These are phyloP conservation scores for Helminthosporium solani DNA, from an alignment of 2,329 filamentous ascomycete genomes.

Conservation along the genomic window DNA sequence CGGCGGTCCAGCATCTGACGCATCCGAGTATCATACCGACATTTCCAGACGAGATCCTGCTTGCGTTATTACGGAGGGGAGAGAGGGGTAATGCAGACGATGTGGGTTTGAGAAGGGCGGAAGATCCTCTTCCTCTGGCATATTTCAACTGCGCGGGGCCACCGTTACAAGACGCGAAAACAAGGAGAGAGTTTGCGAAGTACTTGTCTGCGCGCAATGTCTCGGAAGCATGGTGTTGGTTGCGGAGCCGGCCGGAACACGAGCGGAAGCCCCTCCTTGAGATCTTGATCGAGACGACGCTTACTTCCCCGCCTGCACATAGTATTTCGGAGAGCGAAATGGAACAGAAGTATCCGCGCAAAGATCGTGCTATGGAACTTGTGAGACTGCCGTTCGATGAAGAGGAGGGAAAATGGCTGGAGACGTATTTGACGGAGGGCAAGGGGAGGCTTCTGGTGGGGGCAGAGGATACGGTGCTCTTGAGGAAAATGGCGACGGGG, in stretches of 20 bases:
- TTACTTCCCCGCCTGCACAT: slow-evolving; percentile 18
- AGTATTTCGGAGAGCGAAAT: slow-evolving; percentile 13
- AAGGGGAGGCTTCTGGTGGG: slow-evolving; percentile 64
- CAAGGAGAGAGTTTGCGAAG: slow-evolving; percentile 67
- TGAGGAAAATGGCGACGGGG: slow-evolving; percentile 70
- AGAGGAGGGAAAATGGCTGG: slow-evolving; percentile 73
- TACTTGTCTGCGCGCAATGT: slow-evolving; percentile 68
- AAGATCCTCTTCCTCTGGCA: slow-evolving; percentile 61
- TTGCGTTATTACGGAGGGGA: slow-evolving; percentile 56
- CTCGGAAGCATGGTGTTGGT: slow-evolving; percentile 72
- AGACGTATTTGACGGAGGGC: slow-evolving; percentile 64
- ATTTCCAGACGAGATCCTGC: slow-evolving; percentile 80
- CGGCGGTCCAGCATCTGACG: slow-evolving; percentile 71
- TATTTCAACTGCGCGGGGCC: slow-evolving; percentile 79
- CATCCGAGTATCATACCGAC: slow-evolving; percentile 78
- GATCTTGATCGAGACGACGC: slow-evolving; percentile 55
- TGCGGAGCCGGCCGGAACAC: slow-evolving; percentile 62
- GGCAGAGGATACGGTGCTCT: slow-evolving; percentile 71
- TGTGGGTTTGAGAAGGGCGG: neutral
- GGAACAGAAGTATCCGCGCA: slow-evolving; percentile 36
- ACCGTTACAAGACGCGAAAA: slow-evolving; percentile 63
- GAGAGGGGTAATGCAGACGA: neutral
- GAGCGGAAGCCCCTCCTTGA: slow-evolving; percentile 67
- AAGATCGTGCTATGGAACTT: slow-evolving; percentile 65
- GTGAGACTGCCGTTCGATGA: slow-evolving; percentile 70